These are phyloP conservation scores for Salvia rosmarinus DNA, from an alignment of 257 asterid species.

Conservation along the genomic window DNA sequence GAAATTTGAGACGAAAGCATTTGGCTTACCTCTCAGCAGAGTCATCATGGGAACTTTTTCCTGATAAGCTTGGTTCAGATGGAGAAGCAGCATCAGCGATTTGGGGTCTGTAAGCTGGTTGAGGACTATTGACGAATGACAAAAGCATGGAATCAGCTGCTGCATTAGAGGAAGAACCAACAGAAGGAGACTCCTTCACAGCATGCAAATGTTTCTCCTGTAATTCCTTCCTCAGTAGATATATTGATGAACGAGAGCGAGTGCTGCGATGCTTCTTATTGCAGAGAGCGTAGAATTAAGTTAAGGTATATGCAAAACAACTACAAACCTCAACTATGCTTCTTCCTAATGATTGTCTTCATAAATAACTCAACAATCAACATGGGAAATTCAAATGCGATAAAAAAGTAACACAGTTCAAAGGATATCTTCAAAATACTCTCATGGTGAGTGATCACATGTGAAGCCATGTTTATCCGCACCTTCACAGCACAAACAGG, in stretches of 20 bases:
- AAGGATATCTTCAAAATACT: conserved; percentile 90
- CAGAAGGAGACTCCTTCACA: conserved; percentile 53
- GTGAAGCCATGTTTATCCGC: conserved; percentile 83
- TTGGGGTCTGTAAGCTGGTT: conserved; percentile 49
- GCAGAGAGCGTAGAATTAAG: conserved; percentile 63
- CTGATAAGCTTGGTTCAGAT: conserved; percentile 44
- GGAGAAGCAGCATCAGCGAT: conserved; percentile 41
- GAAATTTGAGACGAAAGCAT: conserved; percentile 11
- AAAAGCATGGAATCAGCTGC: conserved; percentile 66
- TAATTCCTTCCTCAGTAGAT: conserved; percentile 65
- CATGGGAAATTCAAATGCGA: background rate
- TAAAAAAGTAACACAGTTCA: conserved; percentile 5
- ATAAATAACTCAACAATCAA: conserved; percentile 16
- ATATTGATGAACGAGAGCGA: conserved; percentile 59
- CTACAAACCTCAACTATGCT: conserved; percentile 25
- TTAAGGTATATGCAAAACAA: conserved; percentile 51
- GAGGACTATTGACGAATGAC: conserved; percentile 67
- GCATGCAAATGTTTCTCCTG: conserved; percentile 55
- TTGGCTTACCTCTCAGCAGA: conserved; percentile 61
- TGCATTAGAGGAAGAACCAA: conserved; percentile 53
- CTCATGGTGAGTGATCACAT: conserved; percentile 80
- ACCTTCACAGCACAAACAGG: conserved; percentile 77
- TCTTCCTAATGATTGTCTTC: background rate
- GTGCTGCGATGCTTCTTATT: conserved; percentile 55
- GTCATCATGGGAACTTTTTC: conserved; percentile 40